Evolutionary conservation across 805 yeast genomes (phyloP), one percentile per base, ranked within the genome.

Genomic region (Ogataea naganishii): DNA sequence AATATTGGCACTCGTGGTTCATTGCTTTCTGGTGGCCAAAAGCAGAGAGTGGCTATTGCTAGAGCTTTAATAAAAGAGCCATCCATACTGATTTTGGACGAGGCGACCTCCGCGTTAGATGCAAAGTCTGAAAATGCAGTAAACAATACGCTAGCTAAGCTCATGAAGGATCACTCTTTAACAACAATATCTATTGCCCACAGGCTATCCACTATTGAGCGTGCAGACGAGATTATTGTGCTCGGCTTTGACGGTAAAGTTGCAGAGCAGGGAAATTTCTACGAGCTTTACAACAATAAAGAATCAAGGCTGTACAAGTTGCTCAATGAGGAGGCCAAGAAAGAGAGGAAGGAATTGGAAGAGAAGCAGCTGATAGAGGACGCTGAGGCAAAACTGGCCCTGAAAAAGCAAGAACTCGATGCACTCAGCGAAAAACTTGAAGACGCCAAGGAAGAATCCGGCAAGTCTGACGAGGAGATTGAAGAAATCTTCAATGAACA

Each of bases 61-160:
- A 59, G 88, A 38, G 83, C 84, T 2, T 57, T 80, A 36, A 71
- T 79, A 33, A 75, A 80, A 36, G 64, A 71, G 34, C 88, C 88
- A 6, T 60, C 69, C 26, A 62, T 80, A 14, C 55, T 79, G 40
- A 64, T 79, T 4, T 57, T 79, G 32, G 88, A 79, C 43, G 88
- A 79, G 51, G 95, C 96, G 7, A 89, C 97, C 0, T 83, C 95
- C 23, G 97, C 96, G 0, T 62, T 89, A 23, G 97, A 89, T 47
- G 72, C 92, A 18, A 84, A 81, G 33, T 78, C 88, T 46, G 97
- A 89, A 49, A 76, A 79, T 40, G 71, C 82, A 6, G 94, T 89
- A 23, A 86, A 88, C 53, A 69, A 68, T 30, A 84, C 94, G 7
- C 58, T 88, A 35, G 55, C 65, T 14, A 57, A 65, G 26, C 62